phyloP scores from a whole-genome alignment of 1,284 basidiomycete genomes.

The Taiwanofungus camphoratus region DNA sequence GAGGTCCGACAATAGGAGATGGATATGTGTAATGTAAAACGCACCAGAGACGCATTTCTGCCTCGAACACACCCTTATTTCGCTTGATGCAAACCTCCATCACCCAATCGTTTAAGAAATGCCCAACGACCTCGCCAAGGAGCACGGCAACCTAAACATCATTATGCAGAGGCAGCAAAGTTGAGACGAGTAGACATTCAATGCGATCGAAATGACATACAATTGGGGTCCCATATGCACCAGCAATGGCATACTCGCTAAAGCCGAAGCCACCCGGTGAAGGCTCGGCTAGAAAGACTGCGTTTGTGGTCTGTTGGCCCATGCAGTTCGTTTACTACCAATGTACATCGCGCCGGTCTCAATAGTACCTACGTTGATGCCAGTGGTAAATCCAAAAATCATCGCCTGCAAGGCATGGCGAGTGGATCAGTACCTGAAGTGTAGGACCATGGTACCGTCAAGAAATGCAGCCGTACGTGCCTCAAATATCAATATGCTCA shows the following conservation, averaged over 20 bases:
- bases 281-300: constrained; percentile 59
- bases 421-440: neutral
- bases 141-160: constrained; percentile 46
- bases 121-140: constrained; percentile 60
- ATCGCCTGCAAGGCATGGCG: constrained; percentile 33
- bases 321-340: too few species aligned
- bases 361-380: constrained; percentile 53
- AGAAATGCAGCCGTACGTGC: constrained; percentile 34
- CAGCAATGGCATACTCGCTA: constrained; percentile 47
- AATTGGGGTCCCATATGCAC: constrained; percentile 61
- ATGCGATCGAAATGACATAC: constrained; percentile 28
- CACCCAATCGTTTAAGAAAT: constrained; percentile 64
- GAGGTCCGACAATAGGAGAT: neutral
- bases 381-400: constrained; percentile 65
- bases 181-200: neutral
- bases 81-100: constrained; percentile 49
- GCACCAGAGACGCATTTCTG: constrained; percentile 65
- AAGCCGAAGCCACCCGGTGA: constrained; percentile 56
- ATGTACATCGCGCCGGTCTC: too few species aligned
- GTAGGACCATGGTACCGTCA: neutral
- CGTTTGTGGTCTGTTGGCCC: constrained; percentile 57
- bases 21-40: constrained; percentile 13
- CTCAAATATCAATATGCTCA: constrained; percentile 53
- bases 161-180: neutral
- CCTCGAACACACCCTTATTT: constrained; percentile 66